Evolutionary conservation across 495 filamentous ascomycete species (phyloP).

Genomic region (Penicillium silybi): DNA sequence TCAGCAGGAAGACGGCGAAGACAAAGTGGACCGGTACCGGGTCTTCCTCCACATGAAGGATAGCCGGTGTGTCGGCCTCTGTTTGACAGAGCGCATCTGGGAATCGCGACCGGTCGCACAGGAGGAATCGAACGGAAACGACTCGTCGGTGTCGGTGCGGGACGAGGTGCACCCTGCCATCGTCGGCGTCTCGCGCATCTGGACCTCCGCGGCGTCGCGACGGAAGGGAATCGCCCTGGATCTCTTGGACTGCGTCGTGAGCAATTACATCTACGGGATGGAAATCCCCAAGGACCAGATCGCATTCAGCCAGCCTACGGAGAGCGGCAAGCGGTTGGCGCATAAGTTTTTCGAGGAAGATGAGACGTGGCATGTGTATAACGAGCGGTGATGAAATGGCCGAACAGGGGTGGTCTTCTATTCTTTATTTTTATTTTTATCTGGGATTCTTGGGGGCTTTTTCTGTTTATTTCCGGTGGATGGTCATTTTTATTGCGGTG

Average conservation of each 20-base stretch:
- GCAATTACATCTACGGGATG: slow-evolving; percentile 64
- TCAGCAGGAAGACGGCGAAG: slow-evolving; percentile 27
- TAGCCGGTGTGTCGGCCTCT: slow-evolving; percentile 62
- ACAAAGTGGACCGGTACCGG: slow-evolving; percentile 55
- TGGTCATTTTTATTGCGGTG: background rate
- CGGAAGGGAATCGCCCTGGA: slow-evolving; percentile 58
- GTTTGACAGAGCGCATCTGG: slow-evolving; percentile 62
- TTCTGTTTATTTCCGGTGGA: slow-evolving; percentile 6
- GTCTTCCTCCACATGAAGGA: slow-evolving; percentile 62
- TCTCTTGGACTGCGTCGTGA: slow-evolving; percentile 58
- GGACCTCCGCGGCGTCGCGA: slow-evolving; percentile 60
- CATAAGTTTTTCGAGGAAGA: slow-evolving; percentile 57
- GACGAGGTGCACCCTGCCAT: slow-evolving; percentile 47
- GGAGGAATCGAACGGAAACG: slow-evolving; percentile 25
- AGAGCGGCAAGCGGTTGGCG: slow-evolving; percentile 60
- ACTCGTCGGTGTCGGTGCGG: slow-evolving; percentile 45
- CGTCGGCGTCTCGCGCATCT: slow-evolving; percentile 68
- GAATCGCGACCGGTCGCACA: slow-evolving; percentile 49
- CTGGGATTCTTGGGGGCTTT: background rate
- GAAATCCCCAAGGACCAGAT: slow-evolving; percentile 58
- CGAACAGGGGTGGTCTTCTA: background rate
- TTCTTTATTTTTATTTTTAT: slow-evolving; percentile 6
- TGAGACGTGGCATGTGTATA: slow-evolving; percentile 51
- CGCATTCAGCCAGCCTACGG: slow-evolving; percentile 74
- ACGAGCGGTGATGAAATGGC: slow-evolving; percentile 30